phyloP scores from a whole-genome alignment of 148 eudicot species.

The Silene uniflora region DNA sequence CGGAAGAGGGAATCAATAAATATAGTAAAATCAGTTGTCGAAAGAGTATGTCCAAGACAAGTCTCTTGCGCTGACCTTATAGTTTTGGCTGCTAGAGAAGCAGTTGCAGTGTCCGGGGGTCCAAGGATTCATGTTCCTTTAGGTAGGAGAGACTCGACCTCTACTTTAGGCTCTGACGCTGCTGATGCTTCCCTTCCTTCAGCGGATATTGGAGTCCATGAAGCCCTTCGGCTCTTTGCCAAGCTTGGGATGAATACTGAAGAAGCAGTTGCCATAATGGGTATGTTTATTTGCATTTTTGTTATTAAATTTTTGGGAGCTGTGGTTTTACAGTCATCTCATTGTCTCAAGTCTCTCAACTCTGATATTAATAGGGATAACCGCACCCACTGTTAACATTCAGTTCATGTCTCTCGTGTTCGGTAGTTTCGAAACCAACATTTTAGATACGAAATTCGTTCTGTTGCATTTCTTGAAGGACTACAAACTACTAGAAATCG shows the following conservation, averaged over 20 bases:
- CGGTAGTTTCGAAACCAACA: no score
- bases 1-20: constrained; percentile 28
- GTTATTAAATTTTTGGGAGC: neutral
- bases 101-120: constrained; percentile 30
- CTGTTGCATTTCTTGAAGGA: neutral
- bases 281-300: constrained; percentile 17
- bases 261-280: constrained; percentile 33
- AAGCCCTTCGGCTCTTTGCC: constrained; percentile 27
- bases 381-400: neutral
- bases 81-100: constrained; percentile 33
- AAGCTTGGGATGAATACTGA: constrained; percentile 27
- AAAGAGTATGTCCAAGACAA: constrained; percentile 25
- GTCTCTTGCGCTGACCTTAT: constrained; percentile 33
- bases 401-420: neutral
- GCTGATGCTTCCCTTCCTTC: constrained; percentile 33
- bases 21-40: constrained; percentile 21
- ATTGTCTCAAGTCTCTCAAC: no score
- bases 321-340: neutral
- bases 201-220: constrained; percentile 28
- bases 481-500: neutral
- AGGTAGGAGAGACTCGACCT: constrained; percentile 33
- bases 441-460: neutral
- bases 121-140: constrained; percentile 28
- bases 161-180: constrained; percentile 20
- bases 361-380: neutral